Evolutionary conservation across 371 early-diverging fungal genomes (phyloP).

Genomic region (Actinomucor elegans): DNA sequence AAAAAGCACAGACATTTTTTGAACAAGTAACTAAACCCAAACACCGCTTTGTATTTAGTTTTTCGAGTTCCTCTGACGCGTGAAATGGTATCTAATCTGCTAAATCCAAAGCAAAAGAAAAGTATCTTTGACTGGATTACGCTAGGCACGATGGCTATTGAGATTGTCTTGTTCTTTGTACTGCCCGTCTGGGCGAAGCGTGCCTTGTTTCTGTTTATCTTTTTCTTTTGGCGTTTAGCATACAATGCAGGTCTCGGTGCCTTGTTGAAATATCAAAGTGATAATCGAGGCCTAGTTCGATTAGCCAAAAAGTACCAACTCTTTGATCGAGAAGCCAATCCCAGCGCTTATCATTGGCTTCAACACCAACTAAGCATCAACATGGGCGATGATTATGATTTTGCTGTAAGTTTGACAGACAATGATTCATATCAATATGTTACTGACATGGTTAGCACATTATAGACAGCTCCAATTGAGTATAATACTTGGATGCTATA

Average conservation of each 20-base stretch:
- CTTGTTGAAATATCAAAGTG: conserved; percentile 80
- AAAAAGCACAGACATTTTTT: too few relatives aligned
- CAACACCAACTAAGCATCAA: conserved; percentile 74
- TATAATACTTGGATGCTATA: conserved; percentile 95
- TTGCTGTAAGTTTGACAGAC: conserved; percentile 48
- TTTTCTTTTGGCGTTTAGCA: conserved; percentile 83
- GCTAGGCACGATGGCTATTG: conserved; percentile 63
- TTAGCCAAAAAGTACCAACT: conserved; percentile 61
- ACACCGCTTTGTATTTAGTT: conserved; percentile 27
- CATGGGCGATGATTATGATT: conserved; percentile 86
- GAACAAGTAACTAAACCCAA: too few relatives aligned
- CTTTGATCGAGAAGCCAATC: conserved; percentile 54
- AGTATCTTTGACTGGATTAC: conserved; percentile 78
- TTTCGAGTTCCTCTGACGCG: conserved; percentile 75
- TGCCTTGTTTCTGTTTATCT: conserved; percentile 64
- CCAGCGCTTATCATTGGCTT: conserved; percentile 63
- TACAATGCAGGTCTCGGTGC: conserved; percentile 90
- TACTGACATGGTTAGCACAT: background rate
- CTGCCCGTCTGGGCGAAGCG: conserved; percentile 53
- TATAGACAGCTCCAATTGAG: conserved; percentile 80
- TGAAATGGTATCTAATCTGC: conserved; percentile 74
- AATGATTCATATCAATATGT: background rate
- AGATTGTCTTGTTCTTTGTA: conserved; percentile 65
- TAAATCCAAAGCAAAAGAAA: conserved; percentile 65
- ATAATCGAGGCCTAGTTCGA: conserved; percentile 68